Conservation (phyloP, 1,284 basidiomycete species). For the Moesziomyces antarcticus region DNA sequence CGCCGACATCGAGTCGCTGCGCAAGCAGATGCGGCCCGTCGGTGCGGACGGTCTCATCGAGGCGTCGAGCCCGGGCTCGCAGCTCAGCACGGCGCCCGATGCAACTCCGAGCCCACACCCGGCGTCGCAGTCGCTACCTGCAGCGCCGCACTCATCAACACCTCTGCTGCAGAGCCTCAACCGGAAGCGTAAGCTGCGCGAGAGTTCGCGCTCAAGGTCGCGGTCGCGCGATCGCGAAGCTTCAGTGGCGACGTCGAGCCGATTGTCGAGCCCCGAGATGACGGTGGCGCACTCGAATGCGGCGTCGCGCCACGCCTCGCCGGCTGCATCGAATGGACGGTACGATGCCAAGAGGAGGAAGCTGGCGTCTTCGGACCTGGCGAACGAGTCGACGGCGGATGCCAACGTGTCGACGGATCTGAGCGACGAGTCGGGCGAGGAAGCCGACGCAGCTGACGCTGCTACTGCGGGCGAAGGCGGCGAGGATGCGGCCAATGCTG, state of each 20-base stretch:
- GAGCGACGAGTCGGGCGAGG: slow-evolving; percentile 38
- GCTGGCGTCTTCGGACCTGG: slow-evolving; percentile 15
- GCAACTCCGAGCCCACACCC: slow-evolving; percentile 47
- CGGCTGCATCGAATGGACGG: slow-evolving; percentile 15
- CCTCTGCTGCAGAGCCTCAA: slow-evolving; percentile 41
- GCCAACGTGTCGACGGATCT: slow-evolving; percentile 39
- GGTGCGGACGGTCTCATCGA: slow-evolving; percentile 46
- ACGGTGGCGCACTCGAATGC: slow-evolving; percentile 37
- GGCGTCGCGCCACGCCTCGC: slow-evolving; percentile 36
- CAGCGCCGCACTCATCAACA: slow-evolving; percentile 33
- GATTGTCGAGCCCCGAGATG: slow-evolving; percentile 51
- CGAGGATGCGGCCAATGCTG: slow-evolving; percentile 4
- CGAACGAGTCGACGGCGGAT: slow-evolving; percentile 17
- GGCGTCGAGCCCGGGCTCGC: slow-evolving; percentile 37
- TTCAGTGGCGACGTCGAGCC: slow-evolving; percentile 50
- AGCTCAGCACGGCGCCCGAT: slow-evolving; percentile 42
- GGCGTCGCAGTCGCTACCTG: slow-evolving; percentile 23
- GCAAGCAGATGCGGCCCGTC: slow-evolving; percentile 69
- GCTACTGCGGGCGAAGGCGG: not conserved
- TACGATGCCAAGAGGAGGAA: slow-evolving; percentile 34
- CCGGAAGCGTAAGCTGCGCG: slow-evolving; percentile 45
- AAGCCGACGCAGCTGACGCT: slow-evolving; percentile 4
- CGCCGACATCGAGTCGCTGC: slow-evolving; percentile 76
- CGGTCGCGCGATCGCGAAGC: slow-evolving; percentile 42
- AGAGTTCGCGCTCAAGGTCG: slow-evolving; percentile 34